These are phyloP conservation scores for Neurospora sp. DNA, from an alignment of 495 filamentous ascomycete genomes.

Conservation along the genomic window DNA sequence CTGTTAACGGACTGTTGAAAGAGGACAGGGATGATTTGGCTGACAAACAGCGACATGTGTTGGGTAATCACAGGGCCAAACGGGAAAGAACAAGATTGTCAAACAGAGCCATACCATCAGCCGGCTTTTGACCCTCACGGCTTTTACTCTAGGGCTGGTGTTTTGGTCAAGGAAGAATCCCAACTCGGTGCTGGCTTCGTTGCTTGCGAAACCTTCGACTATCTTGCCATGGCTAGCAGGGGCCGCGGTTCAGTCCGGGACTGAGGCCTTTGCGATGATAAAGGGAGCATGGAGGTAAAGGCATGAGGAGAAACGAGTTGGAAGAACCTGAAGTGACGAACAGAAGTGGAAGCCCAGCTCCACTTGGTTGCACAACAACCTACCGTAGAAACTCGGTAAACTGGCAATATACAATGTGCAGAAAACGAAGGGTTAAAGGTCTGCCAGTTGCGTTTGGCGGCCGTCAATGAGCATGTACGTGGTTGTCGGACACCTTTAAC, in stretches of 20 bases:
- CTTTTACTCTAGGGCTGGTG: background rate
- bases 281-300: background rate
- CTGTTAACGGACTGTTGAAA: background rate
- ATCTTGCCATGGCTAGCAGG: background rate
- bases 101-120: background rate
- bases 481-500: too few species aligned
- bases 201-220: background rate
- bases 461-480: too few species aligned
- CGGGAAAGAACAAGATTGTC: background rate
- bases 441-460: too few species aligned
- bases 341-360: background rate
- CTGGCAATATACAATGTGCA: too few species aligned
- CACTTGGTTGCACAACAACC: background rate
- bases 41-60: background rate
- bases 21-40: background rate
- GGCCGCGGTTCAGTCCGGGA: background rate
- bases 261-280: background rate
- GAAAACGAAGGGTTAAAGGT: too few species aligned
- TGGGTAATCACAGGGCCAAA: background rate
- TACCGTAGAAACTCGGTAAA: too few species aligned
- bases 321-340: background rate
- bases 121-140: background rate
- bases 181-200: background rate
- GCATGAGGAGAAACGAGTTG: background rate
- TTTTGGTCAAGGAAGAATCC: background rate